phyloP scores from a whole-genome alignment of 345 rosid species.

The Cardamine occulta region DNA sequence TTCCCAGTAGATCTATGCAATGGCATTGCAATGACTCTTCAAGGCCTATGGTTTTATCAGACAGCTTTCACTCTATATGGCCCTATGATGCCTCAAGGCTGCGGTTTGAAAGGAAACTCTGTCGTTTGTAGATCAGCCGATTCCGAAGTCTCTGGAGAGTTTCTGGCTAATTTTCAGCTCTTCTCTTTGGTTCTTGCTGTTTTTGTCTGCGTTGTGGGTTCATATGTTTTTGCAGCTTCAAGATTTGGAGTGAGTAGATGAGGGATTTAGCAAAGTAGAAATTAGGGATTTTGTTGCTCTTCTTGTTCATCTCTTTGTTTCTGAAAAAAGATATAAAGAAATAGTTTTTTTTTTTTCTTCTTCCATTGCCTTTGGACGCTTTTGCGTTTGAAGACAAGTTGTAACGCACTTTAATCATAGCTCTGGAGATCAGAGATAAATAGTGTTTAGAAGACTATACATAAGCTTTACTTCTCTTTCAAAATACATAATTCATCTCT shows the following conservation, averaged over 20 bases:
- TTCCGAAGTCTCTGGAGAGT: conserved; percentile 71
- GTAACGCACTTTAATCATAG: no score
- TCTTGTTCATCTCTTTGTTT: neutral
- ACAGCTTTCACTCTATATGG: conserved; percentile 96
- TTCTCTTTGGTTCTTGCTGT: conserved; percentile 69
- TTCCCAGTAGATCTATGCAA: conserved; percentile 75
- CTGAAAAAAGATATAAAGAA: neutral
- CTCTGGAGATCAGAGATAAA: neutral
- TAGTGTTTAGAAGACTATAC: neutral
- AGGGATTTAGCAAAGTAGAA: conserved; percentile 24
- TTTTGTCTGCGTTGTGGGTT: conserved; percentile 60
- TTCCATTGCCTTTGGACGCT: neutral
- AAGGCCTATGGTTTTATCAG: conserved; percentile 98
- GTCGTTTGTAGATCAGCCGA: conserved; percentile 61
- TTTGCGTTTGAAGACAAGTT: neutral
- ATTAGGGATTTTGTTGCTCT: neutral
- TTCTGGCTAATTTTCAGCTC: conserved; percentile 84
- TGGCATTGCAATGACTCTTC: conserved; percentile 82
- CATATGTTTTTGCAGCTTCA: conserved; percentile 63
- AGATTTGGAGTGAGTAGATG: conserved; percentile 49
- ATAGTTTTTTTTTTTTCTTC: neutral
- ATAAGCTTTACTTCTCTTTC: neutral
- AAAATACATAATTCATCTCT: neutral
- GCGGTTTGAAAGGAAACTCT: conserved; percentile 51
- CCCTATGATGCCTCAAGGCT: conserved; percentile 91